Base-by-base conservation (phyloP, 257 asterid species). In the Solanum pimpinellifolium region DNA sequence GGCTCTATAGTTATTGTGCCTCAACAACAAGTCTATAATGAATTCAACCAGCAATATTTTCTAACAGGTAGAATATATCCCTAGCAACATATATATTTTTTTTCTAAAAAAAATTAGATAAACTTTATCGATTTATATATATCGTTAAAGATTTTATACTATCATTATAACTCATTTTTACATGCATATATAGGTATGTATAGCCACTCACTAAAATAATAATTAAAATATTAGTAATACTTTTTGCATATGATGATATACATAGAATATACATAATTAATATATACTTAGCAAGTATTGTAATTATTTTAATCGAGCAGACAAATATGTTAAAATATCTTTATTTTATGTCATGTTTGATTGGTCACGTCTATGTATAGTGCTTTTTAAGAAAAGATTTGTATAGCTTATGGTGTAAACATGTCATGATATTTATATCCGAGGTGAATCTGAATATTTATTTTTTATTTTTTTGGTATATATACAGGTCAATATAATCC, bases 21-120 rank as follows among this genome's bases (percentile, higher is more conserved):
- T 75, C 95, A 91, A 25, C 97, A 91, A 46, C 92, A 90, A 81
- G 80, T 93, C 52, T 73, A 89, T 75, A 85, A 89, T 86, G 92
- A 87, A 76, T 92, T 92, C 89, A 91, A 88, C 85, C 96, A 93
- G 23, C 94, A 88, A 25, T 91, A 70, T 89, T 92, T 89, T 75
- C 70, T 91, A 37, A 85, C 93, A 93, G 97, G 98, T 91, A 89
- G 42, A 49, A 56, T 20, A 20, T 52, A n/a, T 39, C 35, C n/a
- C 49, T 84, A 80, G 29, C 42, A 73, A 73, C 14, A 80, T 16
- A 9, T 78, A 2, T 6, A n/a, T 10, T 25, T 25, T 44, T 77
- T 5, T 37, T 5, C 21, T 1, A 23, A 41, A 75, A 21, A 14
- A 1, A 42, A 7, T 8, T 25, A 46, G 47, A 15, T 16, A 46